Evolutionary conservation across 805 yeast genomes (phyloP), one percentile per base, ranked within the genome.

Genomic region (Yamadazyma phyllophila): DNA sequence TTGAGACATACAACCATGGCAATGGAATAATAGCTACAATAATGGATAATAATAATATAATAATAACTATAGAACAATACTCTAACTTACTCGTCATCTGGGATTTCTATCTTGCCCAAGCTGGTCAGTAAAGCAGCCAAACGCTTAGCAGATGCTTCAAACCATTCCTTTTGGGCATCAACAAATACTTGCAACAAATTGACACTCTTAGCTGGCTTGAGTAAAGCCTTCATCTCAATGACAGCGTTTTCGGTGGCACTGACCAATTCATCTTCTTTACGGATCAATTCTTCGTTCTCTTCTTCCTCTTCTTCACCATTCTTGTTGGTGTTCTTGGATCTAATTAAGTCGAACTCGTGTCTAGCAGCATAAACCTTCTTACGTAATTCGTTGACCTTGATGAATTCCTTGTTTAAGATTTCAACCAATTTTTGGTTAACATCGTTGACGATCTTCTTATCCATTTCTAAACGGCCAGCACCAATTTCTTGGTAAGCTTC

Each of bases 191-290:
- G 82, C 52, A 87, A 69, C 54, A 87, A 67, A 47, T 77, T 74
- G 39, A 86, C 73, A 44, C 81, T 71, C 62, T 83, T 85, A 9
- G 81, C 72, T 17, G 91, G 88, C 50, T 77, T 80, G 53, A 87
- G 79, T 45, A 87, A 70, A 52, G 76, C 79, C 62, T 84, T 81
- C 94, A 87, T 85, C 44, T 82, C 80, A 55, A 80, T 78, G n/a
- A 85, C 94, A 0, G 96, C 94, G 24, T 76, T 69, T 46, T 85
- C 84, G 3, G 90, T 86, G 20, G 89, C 88, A 53, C 82, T 78
- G 30, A 87, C 94, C 52, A 87, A 77, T 50, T 85, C 92, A 60
- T 87, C 96, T 63, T 87, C 96, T 49, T 73, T 73, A 13, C 68
- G 61, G 48, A 81, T 82, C 53, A 80, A 66, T 44, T 77, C 80